Conservation (phyloP, 148 eudicot species). For the Heliosperma pusillum region DNA sequence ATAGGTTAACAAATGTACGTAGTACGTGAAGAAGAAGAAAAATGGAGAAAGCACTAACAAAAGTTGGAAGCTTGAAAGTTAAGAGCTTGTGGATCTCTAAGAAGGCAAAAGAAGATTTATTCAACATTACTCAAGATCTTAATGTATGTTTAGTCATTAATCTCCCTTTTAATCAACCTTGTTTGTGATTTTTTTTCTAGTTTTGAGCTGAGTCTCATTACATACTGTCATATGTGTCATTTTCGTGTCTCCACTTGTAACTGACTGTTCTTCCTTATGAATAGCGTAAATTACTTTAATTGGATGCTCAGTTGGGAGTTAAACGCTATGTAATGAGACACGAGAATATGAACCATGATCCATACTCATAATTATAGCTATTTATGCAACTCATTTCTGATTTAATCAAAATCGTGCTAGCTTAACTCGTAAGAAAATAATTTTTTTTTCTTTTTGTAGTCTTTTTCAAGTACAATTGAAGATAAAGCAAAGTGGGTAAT, state of each 20-base stretch:
- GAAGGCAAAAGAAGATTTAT: slow-evolving; percentile 66
- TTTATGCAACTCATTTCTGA: too few species aligned
- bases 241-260: too few species aligned
- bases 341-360: too few species aligned
- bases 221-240: background rate
- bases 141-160: slow-evolving; percentile 17
- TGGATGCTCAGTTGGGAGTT: too few species aligned
- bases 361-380: too few species aligned
- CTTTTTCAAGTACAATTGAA: slow-evolving; percentile 33
- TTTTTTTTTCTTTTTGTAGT: slow-evolving; percentile 15
- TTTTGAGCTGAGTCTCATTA: too few species aligned
- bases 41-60: slow-evolving; percentile 63
- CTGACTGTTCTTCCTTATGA: too few species aligned
- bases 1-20: background rate
- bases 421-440: too few species aligned
- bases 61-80: slow-evolving; percentile 56
- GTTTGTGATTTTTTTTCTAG: background rate
- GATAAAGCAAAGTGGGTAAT: slow-evolving; percentile 38
- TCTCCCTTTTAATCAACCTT: slow-evolving; percentile 9
- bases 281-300: too few species aligned
- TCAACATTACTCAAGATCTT: slow-evolving; percentile 49
- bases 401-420: too few species aligned
- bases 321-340: too few species aligned
- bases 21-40: background rate
- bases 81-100: slow-evolving; percentile 59